Evolutionary conservation across 148 eudicot genomes (phyloP), one percentile per base, ranked within the genome.

Genomic region (Rhododendron griersonianum): DNA sequence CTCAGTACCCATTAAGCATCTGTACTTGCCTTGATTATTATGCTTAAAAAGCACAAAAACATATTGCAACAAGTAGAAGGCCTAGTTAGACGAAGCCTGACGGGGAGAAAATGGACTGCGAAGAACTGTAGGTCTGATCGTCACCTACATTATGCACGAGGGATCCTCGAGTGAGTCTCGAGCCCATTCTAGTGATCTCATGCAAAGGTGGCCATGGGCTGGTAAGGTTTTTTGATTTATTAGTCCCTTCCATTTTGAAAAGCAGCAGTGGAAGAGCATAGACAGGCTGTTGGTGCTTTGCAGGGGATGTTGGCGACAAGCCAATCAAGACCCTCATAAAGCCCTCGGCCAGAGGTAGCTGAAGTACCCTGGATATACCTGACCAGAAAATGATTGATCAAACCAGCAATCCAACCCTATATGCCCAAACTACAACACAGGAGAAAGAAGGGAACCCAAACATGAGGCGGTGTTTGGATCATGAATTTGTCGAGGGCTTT

Each of bases 321-420:
- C 96, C 96, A 94, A 83, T 91, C 94, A 39, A 94, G 93, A 82
- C 96, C 95, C 84, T 91, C 95, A 39, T 91, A 90, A 5, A 94
- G 90, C 71, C 95, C 96, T 86, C 89, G 89, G 23, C 94, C 94
- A 55, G 93, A 88, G 9, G 93, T 88, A 75, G 92, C 93, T 85
- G 93, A 92, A 55, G 92, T 55, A 86, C 92, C 89, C 89, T 94
- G 94, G 44, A 94, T 90, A 69, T 92, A 91, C 96, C 94, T 94
- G 90, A 23, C 23, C 25, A 23, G 69, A 7, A 63, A 63, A 57
- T 57, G 69, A 1, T 41, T 23, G 69, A 63, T 63, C 69, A 63
- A 63, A 23, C 69, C 69, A 63, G 69, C 69, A 63, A 21, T 23
- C 25, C 25, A 63, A 63, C 69, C 28, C 69, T 48, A 48, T 63